These are phyloP conservation scores for Curvularia verruculosa DNA, from an alignment of 2,329 filamentous ascomycete species.

Conservation along the genomic window DNA sequence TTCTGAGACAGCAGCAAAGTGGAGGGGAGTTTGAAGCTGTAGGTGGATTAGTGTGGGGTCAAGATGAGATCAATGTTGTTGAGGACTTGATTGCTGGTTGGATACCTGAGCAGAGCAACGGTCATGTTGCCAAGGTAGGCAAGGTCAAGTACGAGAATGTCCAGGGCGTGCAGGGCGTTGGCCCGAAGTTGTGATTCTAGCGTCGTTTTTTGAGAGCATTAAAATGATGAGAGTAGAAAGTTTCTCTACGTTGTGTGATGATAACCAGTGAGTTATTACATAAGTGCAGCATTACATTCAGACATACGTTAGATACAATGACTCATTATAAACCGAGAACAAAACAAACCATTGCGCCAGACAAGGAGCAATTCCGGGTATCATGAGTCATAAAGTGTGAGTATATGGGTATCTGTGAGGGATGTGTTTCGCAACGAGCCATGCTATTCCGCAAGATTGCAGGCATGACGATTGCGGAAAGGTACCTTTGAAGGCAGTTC, in stretches of 20 bases:
- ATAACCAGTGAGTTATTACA: background rate
- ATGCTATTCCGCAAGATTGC: background rate
- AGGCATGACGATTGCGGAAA: background rate
- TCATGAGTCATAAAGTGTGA: background rate
- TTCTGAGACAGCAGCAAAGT: slow-evolving; percentile 20
- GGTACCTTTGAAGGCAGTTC: background rate
- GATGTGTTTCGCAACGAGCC: background rate
- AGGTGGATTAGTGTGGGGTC: slow-evolving; percentile 43
- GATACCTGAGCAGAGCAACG: slow-evolving; percentile 18
- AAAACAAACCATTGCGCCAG: slow-evolving; percentile 1
- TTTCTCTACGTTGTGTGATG: background rate
- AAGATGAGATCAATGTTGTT: slow-evolving; percentile 43
- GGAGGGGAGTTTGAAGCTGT: slow-evolving; percentile 22
- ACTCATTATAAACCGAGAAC: background rate
- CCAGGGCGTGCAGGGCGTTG: background rate
- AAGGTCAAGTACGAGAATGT: slow-evolving; percentile 9
- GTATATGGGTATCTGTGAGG: background rate
- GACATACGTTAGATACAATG: background rate
- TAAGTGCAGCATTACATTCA: background rate
- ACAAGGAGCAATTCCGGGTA: background rate
- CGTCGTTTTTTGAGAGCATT: background rate
- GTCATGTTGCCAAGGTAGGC: slow-evolving; percentile 14
- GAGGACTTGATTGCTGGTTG: slow-evolving; percentile 46
- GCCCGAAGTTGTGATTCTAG: slow-evolving; percentile 8
- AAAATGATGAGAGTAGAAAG: background rate